Base-by-base conservation (phyloP, 148 eudicot genomes). In the Fagopyrum tataricum region DNA sequence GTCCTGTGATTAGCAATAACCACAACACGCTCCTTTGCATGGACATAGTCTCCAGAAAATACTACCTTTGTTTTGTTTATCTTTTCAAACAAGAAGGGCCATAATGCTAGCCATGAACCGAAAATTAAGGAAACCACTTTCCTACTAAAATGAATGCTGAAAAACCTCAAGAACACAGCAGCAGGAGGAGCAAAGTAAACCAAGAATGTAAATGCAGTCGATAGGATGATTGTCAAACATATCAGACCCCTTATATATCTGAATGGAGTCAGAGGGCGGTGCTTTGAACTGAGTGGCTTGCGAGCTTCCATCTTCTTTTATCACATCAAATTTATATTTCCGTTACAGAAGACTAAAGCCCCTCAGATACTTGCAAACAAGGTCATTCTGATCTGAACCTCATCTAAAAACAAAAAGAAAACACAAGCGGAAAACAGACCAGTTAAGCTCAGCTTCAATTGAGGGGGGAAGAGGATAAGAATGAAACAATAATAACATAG, bases 21-120 rank as follows among this genome's bases (percentile, higher is more conserved):
- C 81, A 90, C 80, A 76, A 85, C 89, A 77, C 92, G 90, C 79
- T 90, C 92, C 74, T 81, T 76, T 2, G 73, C 43, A 23, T 90
- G 96, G 64, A 87, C 85, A 44, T 44, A 75, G 42, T 90, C 91
- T 55, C 96, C 96, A 49, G 91, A 87, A 68, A 90, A 87, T 6
- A 87, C 67, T 8, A 90, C 90, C 70, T 78, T 88, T 14, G 91
- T 90, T 74, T 83, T 82, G 80, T 90, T 90, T 18, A 90, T 88
- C 81, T 90, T 90, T 79, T 90, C 96, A 67, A 90, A 90, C 62
- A 90, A 78, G 79, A 80, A 87, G 53, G 96, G 96, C 96, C 96
- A 90, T 58, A 87, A 75, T 72, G 90, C 88, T 47, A 90, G 75
- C 96, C 96, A 90, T 72, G 82, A 79, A 72, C 91, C 88, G 79